Conservation (phyloP, 106 monocot genomes). For the Chionographis japonica region DNA sequence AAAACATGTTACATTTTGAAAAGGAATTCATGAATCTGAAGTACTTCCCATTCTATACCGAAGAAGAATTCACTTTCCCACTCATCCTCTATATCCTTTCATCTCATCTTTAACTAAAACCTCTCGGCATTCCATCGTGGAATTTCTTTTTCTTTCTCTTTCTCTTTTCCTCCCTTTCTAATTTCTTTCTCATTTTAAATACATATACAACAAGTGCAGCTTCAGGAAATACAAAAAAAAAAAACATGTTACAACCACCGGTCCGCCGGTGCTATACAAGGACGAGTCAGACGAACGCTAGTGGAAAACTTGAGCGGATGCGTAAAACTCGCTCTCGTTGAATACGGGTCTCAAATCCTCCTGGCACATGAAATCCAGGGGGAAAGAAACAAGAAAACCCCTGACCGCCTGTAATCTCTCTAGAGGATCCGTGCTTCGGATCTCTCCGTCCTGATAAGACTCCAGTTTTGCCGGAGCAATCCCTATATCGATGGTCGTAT, state of each 20-base stretch:
- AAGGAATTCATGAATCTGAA: too few species aligned
- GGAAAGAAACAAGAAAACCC: conserved; percentile 91
- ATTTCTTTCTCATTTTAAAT: background rate
- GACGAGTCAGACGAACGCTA: conserved; percentile 8
- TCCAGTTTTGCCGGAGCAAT: conserved; percentile 71
- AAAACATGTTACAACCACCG: too few species aligned
- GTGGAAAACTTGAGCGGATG: conserved; percentile 90
- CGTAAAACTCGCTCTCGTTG: conserved; percentile 85
- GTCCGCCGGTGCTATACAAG: background rate
- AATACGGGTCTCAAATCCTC: conserved; percentile 94
- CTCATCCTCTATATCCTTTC: too few species aligned
- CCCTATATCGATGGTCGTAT: conserved; percentile 87
- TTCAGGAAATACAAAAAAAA: too few species aligned
- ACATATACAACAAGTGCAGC: background rate
- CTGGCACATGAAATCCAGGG: conserved; percentile 87
- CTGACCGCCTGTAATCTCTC: conserved; percentile 62
- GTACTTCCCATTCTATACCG: too few species aligned
- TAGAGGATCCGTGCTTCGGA: conserved; percentile 41
- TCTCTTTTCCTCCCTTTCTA: background rate
- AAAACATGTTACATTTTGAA: too few species aligned
- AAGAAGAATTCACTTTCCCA: too few species aligned
- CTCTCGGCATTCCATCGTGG: too few species aligned
- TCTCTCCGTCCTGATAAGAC: conserved; percentile 54
- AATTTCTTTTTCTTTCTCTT: too few species aligned
- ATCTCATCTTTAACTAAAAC: too few species aligned